A percentile compares a stretch with the other conserved stretches of the same genome.
phyloP scores from a whole-genome alignment of 2,329 filamentous ascomycete genomes.

The Alternaria conjuncta region DNA sequence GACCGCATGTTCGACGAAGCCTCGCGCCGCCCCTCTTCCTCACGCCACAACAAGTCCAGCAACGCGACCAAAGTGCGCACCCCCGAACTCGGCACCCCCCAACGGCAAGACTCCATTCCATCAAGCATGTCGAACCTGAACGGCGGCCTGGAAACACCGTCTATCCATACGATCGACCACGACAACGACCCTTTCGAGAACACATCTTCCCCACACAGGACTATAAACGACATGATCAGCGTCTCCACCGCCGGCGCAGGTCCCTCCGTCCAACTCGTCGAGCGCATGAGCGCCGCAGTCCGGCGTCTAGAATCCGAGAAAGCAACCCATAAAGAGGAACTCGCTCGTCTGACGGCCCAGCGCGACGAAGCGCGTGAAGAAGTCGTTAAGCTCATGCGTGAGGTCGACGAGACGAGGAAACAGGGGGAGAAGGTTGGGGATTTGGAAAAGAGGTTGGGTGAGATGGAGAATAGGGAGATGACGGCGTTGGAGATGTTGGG shows the following conservation, averaged over 20 bases:
- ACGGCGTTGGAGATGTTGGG: conserved; percentile 93
- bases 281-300: conserved; percentile 93
- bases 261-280: conserved; percentile 91
- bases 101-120: conserved; percentile 45
- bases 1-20: conserved; percentile 46
- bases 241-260: conserved; percentile 89
- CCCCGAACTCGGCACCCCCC: conserved; percentile 43
- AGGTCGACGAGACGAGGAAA: conserved; percentile 73
- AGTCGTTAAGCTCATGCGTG: conserved; percentile 88
- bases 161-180: conserved; percentile 52
- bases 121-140: conserved; percentile 45
- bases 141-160: conserved; percentile 53
- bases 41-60: conserved; percentile 38
- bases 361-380: conserved; percentile 90
- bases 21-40: conserved; percentile 44
- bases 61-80: conserved; percentile 36
- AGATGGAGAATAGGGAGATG: conserved; percentile 79
- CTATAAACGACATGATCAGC: conserved; percentile 77
- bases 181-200: conserved; percentile 61
- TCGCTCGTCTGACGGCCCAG: conserved; percentile 79
- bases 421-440: conserved; percentile 66
- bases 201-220: conserved; percentile 68
- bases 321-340: conserved; percentile 84
- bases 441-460: conserved; percentile 71
- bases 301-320: conserved; percentile 91